Base-by-base conservation (phyloP, 257 asterid species). In the Salvia miltiorrhiza region DNA sequence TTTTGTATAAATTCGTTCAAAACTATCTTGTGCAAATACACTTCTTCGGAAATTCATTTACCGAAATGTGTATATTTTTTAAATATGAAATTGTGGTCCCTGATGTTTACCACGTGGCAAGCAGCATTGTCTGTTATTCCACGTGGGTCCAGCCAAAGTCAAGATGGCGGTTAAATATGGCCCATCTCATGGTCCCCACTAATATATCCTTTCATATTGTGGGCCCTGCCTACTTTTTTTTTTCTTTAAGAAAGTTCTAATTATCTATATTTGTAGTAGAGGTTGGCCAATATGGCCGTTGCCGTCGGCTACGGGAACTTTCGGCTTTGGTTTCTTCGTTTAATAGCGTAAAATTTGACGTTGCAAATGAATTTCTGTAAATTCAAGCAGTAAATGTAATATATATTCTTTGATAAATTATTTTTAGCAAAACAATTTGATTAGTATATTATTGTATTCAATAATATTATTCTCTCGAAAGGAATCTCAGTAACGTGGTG, bases 41-140 rank as follows among this genome's bases (percentile, higher is more conserved):
- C n/a, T n/a, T n/a, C n/a, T n/a, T n/a, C n/a, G n/a, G n/a, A n/a
- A n/a, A n/a, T n/a, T n/a, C n/a, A n/a, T n/a, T n/a, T n/a, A n/a
- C n/a, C n/a, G n/a, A n/a, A n/a, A n/a, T n/a, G n/a, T n/a, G n/a
- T n/a, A n/a, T n/a, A n/a, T n/a, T n/a, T n/a, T 3, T 5, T 3
- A 35, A 35, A 35, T 5, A 3, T 35, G 1, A 6, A 5, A 35
- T 9, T 35, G 40, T 10, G 11, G 43, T 30, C 35, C 35, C 35
- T 4, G 12, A 2, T 78, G 84, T 70, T 78, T 59, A 60, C 83
- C 89, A 86, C 89, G 95, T 82, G 84, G 86, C 89, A 62, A 76
- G 84, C 90, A 86, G 82, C 43, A 37, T 37, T 12, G 13, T 37
- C 43, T 37, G 60, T 44, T 48, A 61, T 63, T 73, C 50, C 74